Evolutionary conservation across 148 eudicot genomes (phyloP).

Genomic region (Pharnaceum exiguum): DNA sequence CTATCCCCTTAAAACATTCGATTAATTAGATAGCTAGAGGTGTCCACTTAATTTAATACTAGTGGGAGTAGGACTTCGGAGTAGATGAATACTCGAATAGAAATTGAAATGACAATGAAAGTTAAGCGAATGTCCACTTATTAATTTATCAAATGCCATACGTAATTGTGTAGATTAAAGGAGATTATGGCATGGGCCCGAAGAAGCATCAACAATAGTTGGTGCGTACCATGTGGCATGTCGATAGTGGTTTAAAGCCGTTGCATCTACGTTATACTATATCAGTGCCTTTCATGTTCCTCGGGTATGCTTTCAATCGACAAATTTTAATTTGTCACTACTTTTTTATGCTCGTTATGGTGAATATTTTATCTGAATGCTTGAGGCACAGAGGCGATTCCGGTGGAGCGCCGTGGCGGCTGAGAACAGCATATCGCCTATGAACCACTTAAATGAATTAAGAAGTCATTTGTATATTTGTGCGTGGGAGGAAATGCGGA

Average conservation of each 20-base stretch:
- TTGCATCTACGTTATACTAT: conserved; percentile 21
- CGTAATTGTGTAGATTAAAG: background rate
- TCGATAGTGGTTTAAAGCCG: conserved; percentile 23
- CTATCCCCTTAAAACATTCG: conserved; percentile 17
- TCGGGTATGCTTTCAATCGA: no score
- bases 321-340: background rate
- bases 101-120: conserved; percentile 17
- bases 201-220: conserved; percentile 20
- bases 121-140: conserved; percentile 17
- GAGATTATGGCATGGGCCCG: background rate
- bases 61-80: no score
- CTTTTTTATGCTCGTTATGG: background rate
- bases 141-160: conserved; percentile 13
- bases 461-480: no score
- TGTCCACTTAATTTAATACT: conserved; percentile 8
- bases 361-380: no score
- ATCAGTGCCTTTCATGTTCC: conserved; percentile 1
- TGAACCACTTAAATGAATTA: no score
- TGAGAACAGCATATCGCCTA: no score
- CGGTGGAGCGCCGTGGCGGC: no score
- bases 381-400: no score
- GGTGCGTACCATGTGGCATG: conserved; percentile 29
- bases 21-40: no score
- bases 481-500: no score
- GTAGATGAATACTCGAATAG: no score